phyloP scores from a whole-genome alignment of 106 monocot species.

The Vanilla planifolia region DNA sequence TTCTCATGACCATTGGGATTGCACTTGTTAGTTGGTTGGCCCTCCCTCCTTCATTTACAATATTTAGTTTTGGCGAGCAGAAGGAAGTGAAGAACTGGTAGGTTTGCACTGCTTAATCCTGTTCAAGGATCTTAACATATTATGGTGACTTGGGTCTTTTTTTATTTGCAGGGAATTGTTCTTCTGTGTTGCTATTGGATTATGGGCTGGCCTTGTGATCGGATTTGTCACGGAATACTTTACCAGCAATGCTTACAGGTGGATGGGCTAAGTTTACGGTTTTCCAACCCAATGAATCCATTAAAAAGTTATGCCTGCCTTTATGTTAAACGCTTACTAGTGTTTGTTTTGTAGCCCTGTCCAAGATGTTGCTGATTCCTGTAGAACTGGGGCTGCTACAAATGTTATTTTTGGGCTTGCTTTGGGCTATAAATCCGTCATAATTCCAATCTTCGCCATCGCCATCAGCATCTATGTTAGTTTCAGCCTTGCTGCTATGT shows the following conservation, averaged over 20 bases:
- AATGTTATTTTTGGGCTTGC: constrained; percentile 76
- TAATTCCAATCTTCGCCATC: constrained; percentile 69
- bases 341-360: constrained; percentile 40
- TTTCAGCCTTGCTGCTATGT: constrained; percentile 70
- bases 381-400: constrained; percentile 67
- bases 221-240: constrained; percentile 62
- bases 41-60: constrained; percentile 57
- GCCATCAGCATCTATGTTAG: constrained; percentile 64
- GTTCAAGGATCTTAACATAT: not conserved
- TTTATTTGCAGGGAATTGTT: constrained; percentile 52
- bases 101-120: not conserved
- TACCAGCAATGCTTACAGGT: constrained; percentile 80
- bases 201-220: constrained; percentile 73
- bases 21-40: constrained; percentile 49
- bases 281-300: too few relatives aligned
- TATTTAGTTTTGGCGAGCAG: constrained; percentile 53
- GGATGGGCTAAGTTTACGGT: not conserved
- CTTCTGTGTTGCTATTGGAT: constrained; percentile 73
- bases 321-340: not conserved
- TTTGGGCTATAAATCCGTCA: constrained; percentile 71
- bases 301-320: too few relatives aligned
- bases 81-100: constrained; percentile 82
- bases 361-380: constrained; percentile 75
- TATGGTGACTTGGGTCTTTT: not conserved
- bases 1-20: constrained; percentile 76